phyloP scores from a whole-genome alignment of 768 basidiomycete genomes.

The Russula olivacea region DNA sequence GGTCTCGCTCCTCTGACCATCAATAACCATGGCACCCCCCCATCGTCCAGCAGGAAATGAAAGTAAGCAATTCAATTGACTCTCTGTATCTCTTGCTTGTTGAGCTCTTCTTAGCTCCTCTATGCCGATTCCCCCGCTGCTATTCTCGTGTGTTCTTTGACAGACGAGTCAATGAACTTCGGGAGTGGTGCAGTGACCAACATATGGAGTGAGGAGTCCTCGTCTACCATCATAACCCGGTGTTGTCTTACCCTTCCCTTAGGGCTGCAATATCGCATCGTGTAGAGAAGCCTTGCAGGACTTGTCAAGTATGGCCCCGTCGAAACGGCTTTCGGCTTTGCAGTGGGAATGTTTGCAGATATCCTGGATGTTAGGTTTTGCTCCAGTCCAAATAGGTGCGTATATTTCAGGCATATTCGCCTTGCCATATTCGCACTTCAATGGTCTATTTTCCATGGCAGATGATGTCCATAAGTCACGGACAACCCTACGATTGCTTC shows the following conservation, averaged over 20 bases:
- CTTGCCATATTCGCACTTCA: too few relatives aligned
- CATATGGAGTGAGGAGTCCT: constrained; percentile 1
- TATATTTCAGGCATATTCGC: too few relatives aligned
- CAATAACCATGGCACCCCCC: neutral
- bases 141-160: neutral
- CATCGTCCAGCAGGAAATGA: neutral
- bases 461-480: too few relatives aligned
- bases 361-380: neutral
- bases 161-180: neutral
- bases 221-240: neutral
- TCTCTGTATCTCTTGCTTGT: neutral
- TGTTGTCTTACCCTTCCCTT: neutral
- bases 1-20: too few relatives aligned
- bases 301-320: constrained; percentile 5
- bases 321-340: neutral
- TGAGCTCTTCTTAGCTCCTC: neutral
- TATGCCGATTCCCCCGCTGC: neutral
- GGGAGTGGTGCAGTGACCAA: constrained; percentile 8
- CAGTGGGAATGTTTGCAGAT: neutral
- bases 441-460: too few relatives aligned
- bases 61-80: neutral
- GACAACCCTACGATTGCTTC: too few relatives aligned
- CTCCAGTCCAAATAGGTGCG: neutral
- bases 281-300: neutral
- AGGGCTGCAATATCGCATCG: neutral